Conservation (phyloP, 148 eudicot genomes). For the Dysphania ambrosioides region DNA sequence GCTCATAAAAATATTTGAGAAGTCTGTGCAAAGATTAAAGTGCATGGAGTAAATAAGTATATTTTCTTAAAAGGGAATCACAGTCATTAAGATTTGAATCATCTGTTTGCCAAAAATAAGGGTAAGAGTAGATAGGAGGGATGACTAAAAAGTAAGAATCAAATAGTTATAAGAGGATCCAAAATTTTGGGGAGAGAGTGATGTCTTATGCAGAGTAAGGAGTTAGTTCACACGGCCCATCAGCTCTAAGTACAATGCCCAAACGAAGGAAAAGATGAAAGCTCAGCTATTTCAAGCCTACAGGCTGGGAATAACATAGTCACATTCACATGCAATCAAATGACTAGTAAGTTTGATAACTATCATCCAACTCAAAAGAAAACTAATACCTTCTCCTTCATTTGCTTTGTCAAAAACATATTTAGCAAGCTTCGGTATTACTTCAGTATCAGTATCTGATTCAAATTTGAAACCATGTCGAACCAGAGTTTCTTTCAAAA, state of each 20-base stretch:
- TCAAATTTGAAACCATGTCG: constrained; percentile 91
- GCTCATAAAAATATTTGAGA: background rate
- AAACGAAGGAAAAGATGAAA: background rate
- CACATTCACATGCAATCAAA: background rate
- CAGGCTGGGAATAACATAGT: too few relatives aligned
- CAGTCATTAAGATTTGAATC: background rate
- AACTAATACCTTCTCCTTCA: constrained; percentile 67
- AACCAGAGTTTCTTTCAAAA: constrained; percentile 74
- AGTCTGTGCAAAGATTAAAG: background rate
- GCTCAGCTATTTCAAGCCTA: background rate
- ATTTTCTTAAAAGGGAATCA: background rate
- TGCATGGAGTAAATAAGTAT: background rate
- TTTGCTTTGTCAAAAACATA: constrained; percentile 89
- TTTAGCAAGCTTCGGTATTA: constrained; percentile 98
- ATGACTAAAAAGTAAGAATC: background rate
- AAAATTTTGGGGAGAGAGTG: background rate
- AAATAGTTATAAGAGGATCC: background rate
- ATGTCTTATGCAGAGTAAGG: background rate
- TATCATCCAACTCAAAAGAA: background rate
- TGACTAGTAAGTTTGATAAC: background rate
- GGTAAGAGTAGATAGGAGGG: background rate
- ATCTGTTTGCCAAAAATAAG: background rate
- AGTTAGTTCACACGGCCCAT: too few relatives aligned
- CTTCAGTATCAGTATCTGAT: constrained; percentile 99
- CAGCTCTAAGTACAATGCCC: background rate